phyloP scores from a whole-genome alignment of 805 yeast genomes.

The Ogataea paradorogensis region DNA sequence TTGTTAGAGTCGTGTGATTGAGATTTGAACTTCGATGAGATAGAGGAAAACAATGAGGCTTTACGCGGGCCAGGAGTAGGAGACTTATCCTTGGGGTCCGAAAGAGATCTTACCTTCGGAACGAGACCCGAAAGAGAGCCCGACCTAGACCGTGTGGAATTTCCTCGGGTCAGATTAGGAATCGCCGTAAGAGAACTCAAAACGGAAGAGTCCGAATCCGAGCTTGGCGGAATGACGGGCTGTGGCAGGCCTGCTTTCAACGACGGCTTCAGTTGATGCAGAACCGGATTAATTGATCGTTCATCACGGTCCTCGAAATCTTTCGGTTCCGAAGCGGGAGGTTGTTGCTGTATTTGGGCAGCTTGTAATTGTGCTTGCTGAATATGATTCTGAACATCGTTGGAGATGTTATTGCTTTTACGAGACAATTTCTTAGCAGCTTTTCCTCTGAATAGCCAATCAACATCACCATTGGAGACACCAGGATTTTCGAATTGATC shows the following conservation, averaged over 20 bases:
- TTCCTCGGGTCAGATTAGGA: constrained; percentile 6
- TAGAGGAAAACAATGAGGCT: constrained; percentile 31
- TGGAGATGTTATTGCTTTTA: constrained; percentile 32
- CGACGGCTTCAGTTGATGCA: constrained; percentile 8
- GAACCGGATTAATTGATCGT: not conserved
- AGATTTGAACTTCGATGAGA: constrained; percentile 34
- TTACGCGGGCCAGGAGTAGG: constrained; percentile 20
- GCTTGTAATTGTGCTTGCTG: constrained; percentile 30
- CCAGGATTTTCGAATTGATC: constrained; percentile 38
- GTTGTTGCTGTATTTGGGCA: constrained; percentile 11
- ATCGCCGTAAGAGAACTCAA: not conserved
- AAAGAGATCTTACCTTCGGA: constrained; percentile 12
- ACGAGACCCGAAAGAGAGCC: constrained; percentile 17
- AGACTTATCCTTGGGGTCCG: constrained; percentile 20
- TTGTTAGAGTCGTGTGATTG: constrained; percentile 13
- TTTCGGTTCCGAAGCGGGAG: not conserved
- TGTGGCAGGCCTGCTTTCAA: constrained; percentile 1
- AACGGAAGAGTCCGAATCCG: not conserved
- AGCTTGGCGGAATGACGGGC: not conserved
- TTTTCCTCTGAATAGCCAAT: constrained; percentile 82
- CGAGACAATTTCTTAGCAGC: constrained; percentile 52
- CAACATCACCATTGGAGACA: constrained; percentile 73
- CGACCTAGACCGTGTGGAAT: constrained; percentile 18
- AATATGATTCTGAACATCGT: constrained; percentile 31
- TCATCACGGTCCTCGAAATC: constrained; percentile 1